Evolutionary conservation across 2,329 filamentous ascomycete genomes (phyloP), one percentile per base, ranked within the genome.

Genomic region (Sarocladium kiliense): DNA sequence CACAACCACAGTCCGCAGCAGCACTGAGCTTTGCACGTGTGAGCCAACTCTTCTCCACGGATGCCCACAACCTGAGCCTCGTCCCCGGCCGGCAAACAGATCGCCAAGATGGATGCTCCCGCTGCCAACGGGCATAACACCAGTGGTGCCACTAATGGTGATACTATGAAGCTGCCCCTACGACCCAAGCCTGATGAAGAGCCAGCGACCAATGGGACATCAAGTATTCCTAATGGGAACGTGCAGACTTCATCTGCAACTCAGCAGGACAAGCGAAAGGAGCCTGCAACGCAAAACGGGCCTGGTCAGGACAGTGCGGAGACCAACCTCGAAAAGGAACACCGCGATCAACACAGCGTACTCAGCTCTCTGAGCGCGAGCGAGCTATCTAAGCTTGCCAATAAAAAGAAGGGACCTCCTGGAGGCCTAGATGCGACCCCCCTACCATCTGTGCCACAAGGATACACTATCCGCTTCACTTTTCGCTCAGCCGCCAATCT

Each of bases 391-490:
- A 53, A 23, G 25, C 21, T 53, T 18, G 53, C 21, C 2, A 41
- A 25, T 10, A 53, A 41, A 14, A 67, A 64, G 42, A 65, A 65
- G 36, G 62, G 62, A 11, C 89, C 89, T 0, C 81, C 86, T 0
- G 91, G 91, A 27, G 91, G 91, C 32, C 94, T 84, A 68, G 91
- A 96, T 69, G 69, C 75, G 34, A 96, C 90, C 0, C 89, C 91
- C 1, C 76, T 96, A 9, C 89, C 90, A 0, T 72, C 81, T 63
- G 85, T 84, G 3, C 85, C 87, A 9, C 84, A 86, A 7, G 91
- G 92, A 25, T 97, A 88, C 72, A 96, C 90, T 0, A 68, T 97
- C 60, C 88, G 86, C 66, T 87, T 97, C 72, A 91, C 85, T 53
- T 90, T 97, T 67, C 87, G 93, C 68, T 80, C 83, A 57, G 93